These are phyloP conservation scores for Achlya hypogyna DNA, from an alignment of 352 stramenopile genomes.

Conservation along the genomic window DNA sequence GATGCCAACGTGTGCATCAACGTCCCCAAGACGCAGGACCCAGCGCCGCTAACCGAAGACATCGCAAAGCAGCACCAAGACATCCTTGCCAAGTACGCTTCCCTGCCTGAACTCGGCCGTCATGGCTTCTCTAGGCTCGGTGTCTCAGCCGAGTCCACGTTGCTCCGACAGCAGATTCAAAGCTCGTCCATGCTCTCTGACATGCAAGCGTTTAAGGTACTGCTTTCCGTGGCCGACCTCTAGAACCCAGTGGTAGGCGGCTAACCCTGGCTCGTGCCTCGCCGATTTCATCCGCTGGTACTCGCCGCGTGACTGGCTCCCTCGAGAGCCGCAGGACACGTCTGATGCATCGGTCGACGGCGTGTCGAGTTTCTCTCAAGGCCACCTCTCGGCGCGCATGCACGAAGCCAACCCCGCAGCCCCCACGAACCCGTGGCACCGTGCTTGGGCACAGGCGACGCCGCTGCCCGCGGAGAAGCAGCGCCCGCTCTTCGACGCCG, in stretches of 20 bases:
- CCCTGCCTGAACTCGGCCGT: not conserved
- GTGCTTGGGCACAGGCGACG: conserved; percentile 56
- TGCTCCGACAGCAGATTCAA: conserved; percentile 66
- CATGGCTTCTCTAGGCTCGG: conserved; percentile 42
- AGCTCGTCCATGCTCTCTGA: conserved; percentile 62
- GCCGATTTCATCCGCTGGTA: conserved; percentile 81
- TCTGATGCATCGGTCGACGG: conserved; percentile 12
- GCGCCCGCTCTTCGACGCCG: conserved; percentile 56
- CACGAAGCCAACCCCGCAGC: not conserved
- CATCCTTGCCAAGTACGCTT: conserved; percentile 23
- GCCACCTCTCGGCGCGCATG: conserved; percentile 70
- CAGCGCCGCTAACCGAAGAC: conserved; percentile 69
- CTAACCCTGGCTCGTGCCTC: conserved; percentile 52
- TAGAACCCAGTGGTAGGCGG: conserved; percentile 25
- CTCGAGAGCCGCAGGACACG: conserved; percentile 28
- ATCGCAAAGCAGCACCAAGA: conserved; percentile 69
- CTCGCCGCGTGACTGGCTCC: conserved; percentile 72
- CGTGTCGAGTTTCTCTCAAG: conserved; percentile 38
- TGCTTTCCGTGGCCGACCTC: not conserved
- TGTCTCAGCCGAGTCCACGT: conserved; percentile 48
- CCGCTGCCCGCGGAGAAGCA: conserved; percentile 49
- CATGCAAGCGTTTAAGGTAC: conserved; percentile 74
- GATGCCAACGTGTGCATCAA: conserved; percentile 26
- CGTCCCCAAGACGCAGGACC: conserved; percentile 56
- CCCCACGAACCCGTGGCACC: conserved; percentile 52